Percentiles rank a stretch among this genome's conserved stretches.
Evolutionary conservation across 2,329 filamentous ascomycete species (phyloP).

Genomic region (Sporothrix curviconia): DNA sequence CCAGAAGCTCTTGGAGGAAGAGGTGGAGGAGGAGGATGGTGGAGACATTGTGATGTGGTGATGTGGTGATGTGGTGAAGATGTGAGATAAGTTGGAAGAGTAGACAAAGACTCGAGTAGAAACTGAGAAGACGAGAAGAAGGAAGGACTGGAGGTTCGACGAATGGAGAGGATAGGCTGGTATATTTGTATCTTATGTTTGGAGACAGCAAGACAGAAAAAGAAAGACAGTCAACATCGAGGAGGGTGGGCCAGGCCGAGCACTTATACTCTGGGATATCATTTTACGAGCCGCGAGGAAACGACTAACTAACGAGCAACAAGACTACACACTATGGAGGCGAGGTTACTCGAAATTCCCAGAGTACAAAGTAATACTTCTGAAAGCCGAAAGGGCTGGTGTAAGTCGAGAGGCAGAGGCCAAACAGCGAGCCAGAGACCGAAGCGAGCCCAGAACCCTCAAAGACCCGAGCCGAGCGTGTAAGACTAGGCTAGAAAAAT

Average conservation of each 20-base stretch:
- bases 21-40: background rate
- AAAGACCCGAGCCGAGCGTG: background rate
- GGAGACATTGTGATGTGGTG: background rate
- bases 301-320: background rate
- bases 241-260: background rate
- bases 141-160: no score
- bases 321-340: no score
- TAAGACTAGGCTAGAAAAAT: background rate
- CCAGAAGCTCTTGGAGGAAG: conserved; percentile 9
- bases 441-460: background rate
- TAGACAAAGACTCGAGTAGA: background rate
- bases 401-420: no score
- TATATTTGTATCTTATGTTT: no score
- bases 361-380: no score
- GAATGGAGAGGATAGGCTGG: no score
- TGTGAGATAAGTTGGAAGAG: background rate
- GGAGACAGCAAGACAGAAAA: background rate
- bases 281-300: background rate
- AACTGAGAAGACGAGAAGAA: no score
- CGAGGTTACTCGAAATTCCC: no score
- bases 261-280: conserved; percentile 7
- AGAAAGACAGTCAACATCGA: background rate
- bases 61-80: background rate
- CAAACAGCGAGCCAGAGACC: background rate
- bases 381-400: background rate